Evolutionary conservation across 331 rosid genomes (phyloP).

Genomic region (Quercus phellos): DNA sequence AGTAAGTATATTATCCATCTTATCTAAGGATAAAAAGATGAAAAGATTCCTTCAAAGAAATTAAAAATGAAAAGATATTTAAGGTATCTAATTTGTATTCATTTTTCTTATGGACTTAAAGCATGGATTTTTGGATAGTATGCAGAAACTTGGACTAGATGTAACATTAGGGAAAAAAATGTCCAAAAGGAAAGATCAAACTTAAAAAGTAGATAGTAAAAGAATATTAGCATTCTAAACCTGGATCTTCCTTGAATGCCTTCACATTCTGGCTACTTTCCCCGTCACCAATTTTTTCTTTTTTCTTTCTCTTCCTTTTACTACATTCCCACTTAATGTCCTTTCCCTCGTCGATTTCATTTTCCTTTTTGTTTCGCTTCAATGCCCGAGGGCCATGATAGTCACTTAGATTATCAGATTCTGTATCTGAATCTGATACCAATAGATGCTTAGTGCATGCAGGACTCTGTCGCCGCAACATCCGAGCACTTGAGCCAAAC

Average conservation of each 20-base stretch:
- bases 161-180: neutral
- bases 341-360: neutral
- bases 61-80: too few relatives aligned
- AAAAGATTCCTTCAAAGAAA: too few relatives aligned
- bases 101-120: too few relatives aligned
- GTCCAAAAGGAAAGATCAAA: neutral
- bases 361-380: neutral
- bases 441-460: neutral
- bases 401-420: constrained; percentile 2
- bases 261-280: neutral
- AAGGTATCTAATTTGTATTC: too few relatives aligned
- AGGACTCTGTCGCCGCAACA: neutral
- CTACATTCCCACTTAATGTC: neutral
- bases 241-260: constrained; percentile 17
- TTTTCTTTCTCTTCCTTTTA: neutral
- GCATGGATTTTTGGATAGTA: too few relatives aligned
- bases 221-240: constrained; percentile 7
- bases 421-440: constrained; percentile 24
- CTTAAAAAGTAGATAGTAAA: neutral
- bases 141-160: too few relatives aligned
- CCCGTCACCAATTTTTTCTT: neutral
- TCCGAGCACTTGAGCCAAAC: neutral
- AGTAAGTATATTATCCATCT: too few relatives aligned
- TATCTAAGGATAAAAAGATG: too few relatives aligned
- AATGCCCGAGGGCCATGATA: neutral